phyloP scores from a whole-genome alignment of 2,329 filamentous ascomycete genomes.

The Xylariaceae sp. region DNA sequence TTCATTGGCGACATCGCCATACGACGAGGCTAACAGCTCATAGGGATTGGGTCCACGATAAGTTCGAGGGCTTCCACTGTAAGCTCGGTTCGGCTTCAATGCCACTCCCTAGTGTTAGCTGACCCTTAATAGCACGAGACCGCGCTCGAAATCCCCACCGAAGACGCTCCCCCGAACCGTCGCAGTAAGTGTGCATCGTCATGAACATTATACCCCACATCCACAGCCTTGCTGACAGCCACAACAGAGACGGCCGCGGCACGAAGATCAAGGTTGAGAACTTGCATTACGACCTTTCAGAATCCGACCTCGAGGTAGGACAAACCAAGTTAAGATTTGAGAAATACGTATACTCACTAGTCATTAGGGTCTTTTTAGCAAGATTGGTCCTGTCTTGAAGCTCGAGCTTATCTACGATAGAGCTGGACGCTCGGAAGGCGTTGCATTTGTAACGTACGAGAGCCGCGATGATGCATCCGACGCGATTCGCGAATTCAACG shows the following conservation, averaged over 20 bases:
- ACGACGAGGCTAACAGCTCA: conserved; percentile 46
- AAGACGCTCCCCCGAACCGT: conserved; percentile 51
- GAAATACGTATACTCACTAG: conserved; percentile 35
- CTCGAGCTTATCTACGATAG: conserved; percentile 83
- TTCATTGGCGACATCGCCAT: background rate
- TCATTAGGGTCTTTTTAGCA: conserved; percentile 75
- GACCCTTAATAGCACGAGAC: conserved; percentile 32
- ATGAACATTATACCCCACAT: conserved; percentile 1
- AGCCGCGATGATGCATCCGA: conserved; percentile 71
- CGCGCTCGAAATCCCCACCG: conserved; percentile 34
- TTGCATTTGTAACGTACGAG: conserved; percentile 84
- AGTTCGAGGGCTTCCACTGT: conserved; percentile 76
- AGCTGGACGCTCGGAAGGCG: conserved; percentile 84
- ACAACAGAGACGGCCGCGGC: conserved; percentile 58
- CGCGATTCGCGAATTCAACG: conserved; percentile 83
- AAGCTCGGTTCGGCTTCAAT: conserved; percentile 33
- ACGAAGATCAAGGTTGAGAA: conserved; percentile 86
- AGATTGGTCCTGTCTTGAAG: conserved; percentile 74
- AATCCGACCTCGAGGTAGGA: conserved; percentile 79
- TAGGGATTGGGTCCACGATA: conserved; percentile 93
- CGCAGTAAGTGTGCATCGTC: conserved; percentile 24
- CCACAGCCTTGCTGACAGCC: conserved; percentile 18
- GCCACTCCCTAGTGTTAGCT: conserved; percentile 9
- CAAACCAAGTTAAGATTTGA: background rate
- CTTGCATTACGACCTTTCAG: conserved; percentile 88